These are phyloP conservation scores for Termitomyces sp. DNA, from an alignment of 768 basidiomycete species.

Conservation along the genomic window DNA sequence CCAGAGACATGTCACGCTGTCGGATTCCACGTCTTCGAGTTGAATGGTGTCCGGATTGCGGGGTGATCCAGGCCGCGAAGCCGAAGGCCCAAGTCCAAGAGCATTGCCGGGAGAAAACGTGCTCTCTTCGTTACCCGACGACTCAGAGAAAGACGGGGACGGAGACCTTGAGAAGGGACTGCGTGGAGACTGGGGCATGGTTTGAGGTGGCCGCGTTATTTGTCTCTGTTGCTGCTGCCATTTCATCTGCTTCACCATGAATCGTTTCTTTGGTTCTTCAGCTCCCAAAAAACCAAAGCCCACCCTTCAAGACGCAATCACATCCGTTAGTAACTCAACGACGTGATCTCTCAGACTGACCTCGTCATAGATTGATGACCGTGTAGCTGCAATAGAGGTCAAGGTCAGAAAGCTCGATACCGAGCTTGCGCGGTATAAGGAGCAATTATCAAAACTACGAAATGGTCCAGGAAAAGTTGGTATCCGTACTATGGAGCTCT, in stretches of 20 bases:
- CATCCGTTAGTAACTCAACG: constrained; percentile 48
- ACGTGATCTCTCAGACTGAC: constrained; percentile 5
- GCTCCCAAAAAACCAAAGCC: constrained; percentile 80
- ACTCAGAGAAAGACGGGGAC: constrained; percentile 21
- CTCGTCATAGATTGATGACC: constrained; percentile 68
- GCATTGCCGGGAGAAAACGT: constrained; percentile 18
- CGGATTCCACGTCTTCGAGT: constrained; percentile 20
- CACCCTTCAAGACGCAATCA: constrained; percentile 87
- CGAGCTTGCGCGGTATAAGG: constrained; percentile 86
- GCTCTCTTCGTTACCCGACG: constrained; percentile 21
- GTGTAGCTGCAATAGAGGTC: constrained; percentile 87
- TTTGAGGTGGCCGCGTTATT: constrained; percentile 10
- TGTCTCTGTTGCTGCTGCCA: background rate
- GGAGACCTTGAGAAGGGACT: constrained; percentile 5
- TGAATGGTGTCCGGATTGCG: constrained; percentile 9
- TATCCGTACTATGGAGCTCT: background rate
- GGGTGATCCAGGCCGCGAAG: constrained; percentile 10
- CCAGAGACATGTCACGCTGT: constrained; percentile 79
- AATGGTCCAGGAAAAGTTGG: constrained; percentile 92
- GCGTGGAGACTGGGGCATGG: constrained; percentile 9
- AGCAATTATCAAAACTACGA: constrained; percentile 91
- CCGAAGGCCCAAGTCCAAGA: constrained; percentile 2
- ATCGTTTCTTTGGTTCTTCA: constrained; percentile 78
- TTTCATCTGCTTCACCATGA: constrained; percentile 35
- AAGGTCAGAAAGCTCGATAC: constrained; percentile 96